phyloP scores from a whole-genome alignment of 192 early-diverging fungal genomes.

The Coemansia sp. region DNA sequence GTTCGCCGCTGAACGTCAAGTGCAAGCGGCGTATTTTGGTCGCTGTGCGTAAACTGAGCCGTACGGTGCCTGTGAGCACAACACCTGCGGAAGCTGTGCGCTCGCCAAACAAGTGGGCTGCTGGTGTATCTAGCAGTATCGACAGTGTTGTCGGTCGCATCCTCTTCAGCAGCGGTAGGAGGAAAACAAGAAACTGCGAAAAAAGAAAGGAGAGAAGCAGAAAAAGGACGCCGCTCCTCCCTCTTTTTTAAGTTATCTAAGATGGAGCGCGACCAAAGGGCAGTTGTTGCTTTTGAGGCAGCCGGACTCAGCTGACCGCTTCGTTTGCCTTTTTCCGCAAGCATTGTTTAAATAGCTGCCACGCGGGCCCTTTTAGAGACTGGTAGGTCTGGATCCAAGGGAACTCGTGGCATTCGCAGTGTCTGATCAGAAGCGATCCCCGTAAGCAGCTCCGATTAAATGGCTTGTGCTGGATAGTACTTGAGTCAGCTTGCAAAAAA shows the following conservation, averaged over 20 bases:
- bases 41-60: slow-evolving; percentile 6
- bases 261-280: not conserved
- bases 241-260: not conserved
- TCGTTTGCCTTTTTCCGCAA: not conserved
- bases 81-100: slow-evolving; percentile 8
- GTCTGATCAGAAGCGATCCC: not conserved
- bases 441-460: not conserved
- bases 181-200: not conserved
- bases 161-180: not conserved
- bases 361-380: not conserved
- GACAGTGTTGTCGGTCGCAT: slow-evolving; percentile 9
- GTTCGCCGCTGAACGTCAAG: slow-evolving; percentile 15
- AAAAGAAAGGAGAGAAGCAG: not conserved
- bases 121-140: slow-evolving; percentile 19
- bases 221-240: not conserved
- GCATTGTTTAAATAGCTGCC: not conserved
- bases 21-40: slow-evolving; percentile 6
- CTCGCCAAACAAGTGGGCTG: slow-evolving; percentile 20
- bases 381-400: not conserved
- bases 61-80: slow-evolving; percentile 14
- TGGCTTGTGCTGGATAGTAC: not conserved
- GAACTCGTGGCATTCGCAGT: not conserved
- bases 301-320: not conserved
- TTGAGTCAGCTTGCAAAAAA: not conserved
- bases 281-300: not conserved